phyloP scores from a whole-genome alignment of 768 basidiomycete species.

The Tricholoma sp. region DNA sequence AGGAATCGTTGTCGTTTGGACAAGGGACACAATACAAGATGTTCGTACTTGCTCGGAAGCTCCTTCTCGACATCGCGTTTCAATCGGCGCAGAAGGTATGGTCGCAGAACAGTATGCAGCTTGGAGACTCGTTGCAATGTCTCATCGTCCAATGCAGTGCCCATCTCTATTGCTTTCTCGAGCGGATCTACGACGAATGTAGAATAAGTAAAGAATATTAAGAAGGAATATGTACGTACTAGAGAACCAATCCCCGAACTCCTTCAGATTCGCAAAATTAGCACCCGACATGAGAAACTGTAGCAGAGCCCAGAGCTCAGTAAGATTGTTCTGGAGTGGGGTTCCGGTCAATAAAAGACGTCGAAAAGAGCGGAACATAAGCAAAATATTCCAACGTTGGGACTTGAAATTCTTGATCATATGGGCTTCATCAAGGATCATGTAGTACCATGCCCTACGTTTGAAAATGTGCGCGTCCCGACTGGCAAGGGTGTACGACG shows the following conservation, averaged over 20 bases:
- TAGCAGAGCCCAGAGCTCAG: conserved; percentile 91
- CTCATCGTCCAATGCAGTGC: conserved; percentile 71
- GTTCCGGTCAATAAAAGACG: conserved; percentile 93
- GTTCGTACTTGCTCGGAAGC: conserved; percentile 90
- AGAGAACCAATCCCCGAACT: conserved; percentile 96
- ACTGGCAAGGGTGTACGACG: conserved; percentile 89
- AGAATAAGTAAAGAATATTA: not conserved
- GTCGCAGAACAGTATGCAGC: conserved; percentile 91
- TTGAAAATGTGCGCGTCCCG: conserved; percentile 89
- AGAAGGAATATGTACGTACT: conserved; percentile 48
- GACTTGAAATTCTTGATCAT: conserved; percentile 98
- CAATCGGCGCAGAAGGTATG: conserved; percentile 91
- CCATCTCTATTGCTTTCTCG: conserved; percentile 91
- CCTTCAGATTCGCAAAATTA: conserved; percentile 86
- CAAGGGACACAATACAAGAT: conserved; percentile 81
- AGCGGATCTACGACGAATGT: conserved; percentile 62
- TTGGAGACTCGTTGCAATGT: conserved; percentile 80
- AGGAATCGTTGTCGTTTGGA: conserved; percentile 93
- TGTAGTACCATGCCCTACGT: conserved; percentile 91
- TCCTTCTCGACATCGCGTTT: conserved; percentile 98
- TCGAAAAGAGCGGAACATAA: conserved; percentile 83
- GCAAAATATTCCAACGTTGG: conserved; percentile 87
- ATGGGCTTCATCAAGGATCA: conserved; percentile 94
- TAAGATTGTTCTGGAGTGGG: conserved; percentile 93
- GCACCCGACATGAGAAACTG: conserved; percentile 92